These are phyloP conservation scores for Jacaranda copaia DNA, from an alignment of 257 asterid genomes.

Conservation along the genomic window DNA sequence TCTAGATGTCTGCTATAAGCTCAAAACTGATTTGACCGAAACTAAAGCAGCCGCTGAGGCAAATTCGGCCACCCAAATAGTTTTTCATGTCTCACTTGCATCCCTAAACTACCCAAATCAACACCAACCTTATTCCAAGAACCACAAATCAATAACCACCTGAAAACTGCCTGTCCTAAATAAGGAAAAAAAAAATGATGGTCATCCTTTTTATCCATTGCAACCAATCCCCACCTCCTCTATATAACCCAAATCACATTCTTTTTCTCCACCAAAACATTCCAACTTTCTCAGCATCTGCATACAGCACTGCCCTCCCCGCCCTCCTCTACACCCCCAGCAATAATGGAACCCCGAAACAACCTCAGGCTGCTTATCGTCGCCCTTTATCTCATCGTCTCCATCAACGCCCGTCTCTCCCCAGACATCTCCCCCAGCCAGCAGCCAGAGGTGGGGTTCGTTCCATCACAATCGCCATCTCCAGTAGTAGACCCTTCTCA, in stretches of 20 bases:
- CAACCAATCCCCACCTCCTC: not conserved
- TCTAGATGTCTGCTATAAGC: too few species aligned
- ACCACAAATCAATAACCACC: too few species aligned
- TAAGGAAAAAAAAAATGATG: too few species aligned
- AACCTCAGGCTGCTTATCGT: slow-evolving; percentile 30
- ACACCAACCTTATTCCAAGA: too few species aligned
- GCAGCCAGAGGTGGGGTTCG: not conserved
- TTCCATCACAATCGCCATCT: not conserved
- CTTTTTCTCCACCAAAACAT: not conserved
- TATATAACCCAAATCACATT: not conserved
- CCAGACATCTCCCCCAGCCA: slow-evolving; percentile 23
- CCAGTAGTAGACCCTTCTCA: not conserved
- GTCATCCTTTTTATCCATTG: too few species aligned
- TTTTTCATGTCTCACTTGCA: too few species aligned
- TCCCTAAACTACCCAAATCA: too few species aligned
- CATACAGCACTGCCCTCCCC: not conserved
- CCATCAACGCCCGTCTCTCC: slow-evolving; percentile 30
- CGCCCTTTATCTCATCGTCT: slow-evolving; percentile 32
- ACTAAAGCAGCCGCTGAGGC: too few species aligned
- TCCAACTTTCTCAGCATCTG: not conserved
- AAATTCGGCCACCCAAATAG: too few species aligned
- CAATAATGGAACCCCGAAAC: slow-evolving; percentile 40
- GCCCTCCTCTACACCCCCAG: slow-evolving; percentile 12
- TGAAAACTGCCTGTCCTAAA: too few species aligned
- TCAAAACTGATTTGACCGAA: too few species aligned